Base-by-base conservation (phyloP, 441 rosid species). In the Pelargonium fulgidum region DNA sequence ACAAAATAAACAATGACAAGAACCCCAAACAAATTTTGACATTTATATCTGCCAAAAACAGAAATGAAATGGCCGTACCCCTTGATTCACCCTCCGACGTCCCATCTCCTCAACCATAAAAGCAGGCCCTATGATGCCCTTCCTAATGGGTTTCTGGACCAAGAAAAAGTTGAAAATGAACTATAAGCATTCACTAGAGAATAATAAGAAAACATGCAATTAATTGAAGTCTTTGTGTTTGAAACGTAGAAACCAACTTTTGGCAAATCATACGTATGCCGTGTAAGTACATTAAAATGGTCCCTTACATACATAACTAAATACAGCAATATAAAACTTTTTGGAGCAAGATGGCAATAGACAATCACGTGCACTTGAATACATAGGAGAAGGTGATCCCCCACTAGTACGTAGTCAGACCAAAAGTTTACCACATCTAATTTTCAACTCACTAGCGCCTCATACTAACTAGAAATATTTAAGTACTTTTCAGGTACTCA, bases 81-180 rank as follows among this genome's bases (percentile, higher is more conserved):
- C 91, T 47, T 59, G 71, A 73, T 82, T 81, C 73, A 92, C 80
- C 76, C 69, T 85, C 67, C 85, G 91, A 64, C 92, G 91, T 62
- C 98, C 99, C 19, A 84, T 76, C 78, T 94, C 99, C 83, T 90
- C 97, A 79, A 94, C 84, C 85, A 83, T 84, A 65, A 92, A 76
- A 44, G 91, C 72, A 9, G 89, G 98, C 71, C 98, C 93, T 69
- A 85, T 80, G 9, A 86, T 88, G 72, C 99, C 99, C 74, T 78
- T 87, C 83, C 98, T 84, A 71, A 94, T 86, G 72, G 97, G 98
- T 82, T 64, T 78, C 99, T 94, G 81, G 52, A 75, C 22, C 77
- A 66, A 64, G 5, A 62, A 71, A 71, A 41, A 14, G 7, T 50
- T 17, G 11, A 64, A 52, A 20, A 29, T 26, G 56, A 71, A 71